A percentile compares a stretch with the other conserved stretches of the same genome.
These are phyloP conservation scores for Penicillium antarcticum DNA, from an alignment of 495 filamentous ascomycete species.

Conservation along the genomic window DNA sequence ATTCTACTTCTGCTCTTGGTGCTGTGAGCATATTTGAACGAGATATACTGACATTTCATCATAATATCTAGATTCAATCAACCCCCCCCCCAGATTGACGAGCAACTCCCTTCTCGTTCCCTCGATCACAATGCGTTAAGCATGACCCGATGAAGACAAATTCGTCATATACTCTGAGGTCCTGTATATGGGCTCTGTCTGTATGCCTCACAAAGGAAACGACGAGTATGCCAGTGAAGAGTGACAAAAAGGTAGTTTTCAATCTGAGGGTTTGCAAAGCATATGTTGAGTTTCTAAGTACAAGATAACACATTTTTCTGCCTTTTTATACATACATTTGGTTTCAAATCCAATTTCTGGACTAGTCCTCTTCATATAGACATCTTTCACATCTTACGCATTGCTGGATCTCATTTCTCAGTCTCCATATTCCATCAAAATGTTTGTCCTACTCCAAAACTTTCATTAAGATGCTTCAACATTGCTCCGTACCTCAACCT, in stretches of 20 bases:
- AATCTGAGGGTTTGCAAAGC: slow-evolving; percentile 15
- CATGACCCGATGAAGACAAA: slow-evolving; percentile 23
- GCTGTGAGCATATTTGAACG: neutral
- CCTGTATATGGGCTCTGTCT: slow-evolving; percentile 20
- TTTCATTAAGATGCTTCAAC: no score
- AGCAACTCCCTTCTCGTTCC: neutral
- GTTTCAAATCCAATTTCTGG: no score
- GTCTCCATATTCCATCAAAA: no score
- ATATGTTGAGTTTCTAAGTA: neutral
- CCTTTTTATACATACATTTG: no score
- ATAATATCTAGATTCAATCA: no score
- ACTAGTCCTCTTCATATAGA: no score
- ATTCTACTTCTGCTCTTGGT: neutral
- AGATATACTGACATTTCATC: neutral
- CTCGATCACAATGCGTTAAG: neutral
- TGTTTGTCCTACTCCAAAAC: no score
- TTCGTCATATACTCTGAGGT: slow-evolving; percentile 22
- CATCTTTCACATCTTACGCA: no score
- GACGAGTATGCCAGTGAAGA: slow-evolving; percentile 29
- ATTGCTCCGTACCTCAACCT: neutral
- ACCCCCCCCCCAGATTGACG: no score
- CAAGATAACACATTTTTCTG: no score
- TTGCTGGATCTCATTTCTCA: no score
- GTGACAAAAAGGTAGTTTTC: slow-evolving; percentile 32
- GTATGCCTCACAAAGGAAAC: slow-evolving; percentile 23